Evolutionary conservation across 2,329 filamentous ascomycete genomes (phyloP).

Genomic region (Hymenotorrendiella dingleyae): DNA sequence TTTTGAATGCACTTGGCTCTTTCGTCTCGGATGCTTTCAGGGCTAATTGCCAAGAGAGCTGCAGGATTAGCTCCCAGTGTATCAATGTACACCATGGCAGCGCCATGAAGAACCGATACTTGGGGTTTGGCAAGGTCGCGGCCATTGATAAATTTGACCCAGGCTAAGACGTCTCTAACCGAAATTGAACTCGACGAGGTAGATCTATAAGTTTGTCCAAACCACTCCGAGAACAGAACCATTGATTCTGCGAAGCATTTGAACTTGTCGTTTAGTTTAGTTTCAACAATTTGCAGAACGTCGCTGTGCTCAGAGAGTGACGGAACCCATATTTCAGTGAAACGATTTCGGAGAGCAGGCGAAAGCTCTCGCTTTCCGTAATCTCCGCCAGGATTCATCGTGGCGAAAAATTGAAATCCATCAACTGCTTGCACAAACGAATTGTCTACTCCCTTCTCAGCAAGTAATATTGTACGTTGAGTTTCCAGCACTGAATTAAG

Average conservation of each 20-base stretch:
- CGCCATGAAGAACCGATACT: constrained; percentile 69
- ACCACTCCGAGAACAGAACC: constrained; percentile 88
- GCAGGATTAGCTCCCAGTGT: constrained; percentile 93
- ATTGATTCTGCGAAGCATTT: constrained; percentile 60
- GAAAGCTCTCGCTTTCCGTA: constrained; percentile 98
- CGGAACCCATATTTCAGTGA: constrained; percentile 98
- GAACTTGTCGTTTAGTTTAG: constrained; percentile 58
- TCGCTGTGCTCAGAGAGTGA: constrained; percentile 79
- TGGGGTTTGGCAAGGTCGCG: constrained; percentile 36
- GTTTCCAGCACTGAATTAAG: constrained; percentile 96
- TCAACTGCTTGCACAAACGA: constrained; percentile 69
- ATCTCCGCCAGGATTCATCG: constrained; percentile 98
- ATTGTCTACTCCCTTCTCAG: constrained; percentile 85
- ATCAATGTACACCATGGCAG: constrained; percentile 92
- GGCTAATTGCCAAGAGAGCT: constrained; percentile 69
- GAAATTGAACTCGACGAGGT: constrained; percentile 73
- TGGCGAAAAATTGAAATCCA: constrained; percentile 93
- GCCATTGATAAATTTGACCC: constrained; percentile 86
- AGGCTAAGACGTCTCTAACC: constrained; percentile 85
- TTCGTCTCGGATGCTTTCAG: constrained; percentile 64
- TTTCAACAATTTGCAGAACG: constrained; percentile 76
- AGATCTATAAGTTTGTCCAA: constrained; percentile 74
- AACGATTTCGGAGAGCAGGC: constrained; percentile 87
- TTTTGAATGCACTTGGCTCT: constrained; percentile 67
- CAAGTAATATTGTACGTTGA: constrained; percentile 76